Base-by-base conservation (phyloP, 768 basidiomycete genomes). In the Macrolepiota albuminosa region DNA sequence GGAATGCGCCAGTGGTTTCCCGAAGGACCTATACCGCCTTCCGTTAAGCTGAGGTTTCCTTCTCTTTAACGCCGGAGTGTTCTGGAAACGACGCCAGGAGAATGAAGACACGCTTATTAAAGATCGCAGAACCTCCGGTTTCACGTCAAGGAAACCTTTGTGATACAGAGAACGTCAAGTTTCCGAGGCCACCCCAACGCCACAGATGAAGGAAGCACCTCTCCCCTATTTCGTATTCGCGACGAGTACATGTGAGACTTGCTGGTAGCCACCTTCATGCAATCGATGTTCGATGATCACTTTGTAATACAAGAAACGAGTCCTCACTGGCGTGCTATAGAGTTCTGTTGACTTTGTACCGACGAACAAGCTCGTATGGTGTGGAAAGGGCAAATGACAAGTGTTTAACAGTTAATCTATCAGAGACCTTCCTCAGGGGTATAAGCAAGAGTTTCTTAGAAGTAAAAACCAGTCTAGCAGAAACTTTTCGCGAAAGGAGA, bases 81-180 rank as follows among this genome's bases (percentile, higher is more conserved):
- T 61, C 51, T 57, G 48, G 60, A 58, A 57, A 46, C 54, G 45
- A 57, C 43, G 54, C 54, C 45, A 50, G 33, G 33, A n/a, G 0
- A 53, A 24, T 39, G 55, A 46, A 56, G 26, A 16, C 13, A 48
- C 37, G 48, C 31, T 45, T 46, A 57, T 47, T 36, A 56, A 56
- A 26, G 45, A 24, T 54, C 52, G 50, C 40, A 34, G 50, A 45
- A 53, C 57, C 40, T 5, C 45, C 36, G 29, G 52, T 40, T 33
- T 46, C 49, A 53, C 51, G 42, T 52, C 18, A 52, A 58, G n/a
- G 39, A 26, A 6, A 10, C 33, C 40, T 39, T 37, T 36, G 14
- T 45, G 42, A 52, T 46, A 33, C 14, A 39, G 4, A 33, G 50
- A 11, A 24, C 3, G 29, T 7, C 46, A 21, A 16, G n/a, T 31